These are phyloP conservation scores for Kuraishia capsulata DNA, from an alignment of 805 yeast species.

Conservation along the genomic window DNA sequence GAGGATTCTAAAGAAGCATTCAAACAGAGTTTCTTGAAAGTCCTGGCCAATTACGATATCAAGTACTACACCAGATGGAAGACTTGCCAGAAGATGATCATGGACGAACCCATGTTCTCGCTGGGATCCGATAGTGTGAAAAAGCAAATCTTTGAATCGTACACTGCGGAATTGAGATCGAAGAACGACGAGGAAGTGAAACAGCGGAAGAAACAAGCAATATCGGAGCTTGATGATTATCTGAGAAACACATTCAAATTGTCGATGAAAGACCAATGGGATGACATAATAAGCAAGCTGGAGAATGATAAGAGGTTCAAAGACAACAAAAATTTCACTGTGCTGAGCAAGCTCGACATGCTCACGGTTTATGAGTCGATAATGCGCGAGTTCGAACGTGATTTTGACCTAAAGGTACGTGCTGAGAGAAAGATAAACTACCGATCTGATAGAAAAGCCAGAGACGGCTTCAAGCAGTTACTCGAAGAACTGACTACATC, in stretches of 20 bases:
- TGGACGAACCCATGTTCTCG: conserved; percentile 60
- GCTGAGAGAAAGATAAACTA: conserved; percentile 31
- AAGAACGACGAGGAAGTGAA: conserved; percentile 18
- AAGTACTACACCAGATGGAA: conserved; percentile 57
- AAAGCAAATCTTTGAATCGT: conserved; percentile 43
- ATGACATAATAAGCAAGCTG: conserved; percentile 23
- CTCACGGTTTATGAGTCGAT: conserved; percentile 36
- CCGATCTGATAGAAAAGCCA: conserved; percentile 52
- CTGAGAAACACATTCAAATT: conserved; percentile 25
- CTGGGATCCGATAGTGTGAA: conserved; percentile 51
- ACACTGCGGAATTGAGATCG: conserved; percentile 28
- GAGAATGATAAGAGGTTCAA: conserved; percentile 41
- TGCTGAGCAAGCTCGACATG: conserved; percentile 51
- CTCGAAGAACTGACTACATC: conserved; percentile 25
- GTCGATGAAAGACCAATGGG: conserved; percentile 26
- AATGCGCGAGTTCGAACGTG: conserved; percentile 19
- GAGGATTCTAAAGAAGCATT: conserved; percentile 46
- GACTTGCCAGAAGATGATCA: conserved; percentile 40
- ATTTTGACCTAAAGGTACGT: conserved; percentile 18
- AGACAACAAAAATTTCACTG: conserved; percentile 46
- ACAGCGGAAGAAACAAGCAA: conserved; percentile 34
- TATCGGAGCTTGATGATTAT: conserved; percentile 42
- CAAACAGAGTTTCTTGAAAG: conserved; percentile 39
- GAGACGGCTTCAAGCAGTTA: conserved; percentile 47
- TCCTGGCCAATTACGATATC: conserved; percentile 35